Evolutionary conservation across 768 basidiomycete species (phyloP).

Genomic region (Mycena galopus): DNA sequence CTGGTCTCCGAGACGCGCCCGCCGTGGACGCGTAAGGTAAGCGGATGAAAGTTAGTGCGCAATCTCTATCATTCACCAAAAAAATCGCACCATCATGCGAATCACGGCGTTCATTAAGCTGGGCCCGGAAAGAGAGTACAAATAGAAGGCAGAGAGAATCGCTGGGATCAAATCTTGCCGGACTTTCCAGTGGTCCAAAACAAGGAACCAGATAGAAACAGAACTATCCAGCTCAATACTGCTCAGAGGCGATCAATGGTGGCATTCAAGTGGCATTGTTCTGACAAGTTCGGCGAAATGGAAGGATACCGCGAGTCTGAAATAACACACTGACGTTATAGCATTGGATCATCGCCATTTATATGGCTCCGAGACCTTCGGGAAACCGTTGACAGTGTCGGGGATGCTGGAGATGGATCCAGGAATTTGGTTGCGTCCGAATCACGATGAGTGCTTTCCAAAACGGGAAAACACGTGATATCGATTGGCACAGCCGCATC

Average conservation of each 20-base stretch:
- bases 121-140: background rate
- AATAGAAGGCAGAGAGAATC: slow-evolving; percentile 15
- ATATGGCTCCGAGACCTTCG: background rate
- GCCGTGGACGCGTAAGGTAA: background rate
- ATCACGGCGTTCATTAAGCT: slow-evolving; percentile 28
- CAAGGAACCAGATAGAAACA: background rate
- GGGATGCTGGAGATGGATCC: too few species aligned
- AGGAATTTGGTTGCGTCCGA: too few species aligned
- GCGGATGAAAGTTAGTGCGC: slow-evolving; percentile 14
- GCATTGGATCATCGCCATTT: background rate
- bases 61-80: background rate
- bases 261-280: background rate
- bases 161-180: slow-evolving; percentile 1
- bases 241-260: slow-evolving; percentile 16
- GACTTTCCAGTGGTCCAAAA: background rate
- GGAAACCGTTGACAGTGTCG: background rate
- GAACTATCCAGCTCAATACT: background rate
- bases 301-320: background rate
- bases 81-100: slow-evolving; percentile 27
- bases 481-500: slow-evolving; percentile 11
- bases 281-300: slow-evolving; percentile 6
- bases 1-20: background rate
- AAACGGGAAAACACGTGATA: background rate
- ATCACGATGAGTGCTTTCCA: background rate
- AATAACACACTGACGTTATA: background rate